Base-by-base conservation (phyloP, 1,139 yeast species). In the Wickerhamomyces sp. region DNA sequence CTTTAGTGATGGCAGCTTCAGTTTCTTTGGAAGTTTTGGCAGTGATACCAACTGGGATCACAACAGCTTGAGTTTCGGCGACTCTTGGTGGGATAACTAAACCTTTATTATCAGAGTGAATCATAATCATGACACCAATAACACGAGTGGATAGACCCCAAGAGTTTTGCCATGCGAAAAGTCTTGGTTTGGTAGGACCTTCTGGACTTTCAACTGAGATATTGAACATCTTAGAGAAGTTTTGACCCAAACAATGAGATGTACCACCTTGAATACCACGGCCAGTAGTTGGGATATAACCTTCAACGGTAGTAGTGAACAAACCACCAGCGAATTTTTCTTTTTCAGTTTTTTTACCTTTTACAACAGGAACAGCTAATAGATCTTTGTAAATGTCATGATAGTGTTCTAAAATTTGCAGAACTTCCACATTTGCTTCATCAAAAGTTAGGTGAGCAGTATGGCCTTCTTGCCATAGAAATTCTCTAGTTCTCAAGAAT, bases 211-310 rank as follows among this genome's bases (percentile, higher is more conserved):
- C 98, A 35, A 94, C 98, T 31, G 84, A 71, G 52, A 94, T 87
- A 69, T 88, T 85, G 70, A 94, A 94, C 98, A 94, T 94, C 70
- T 89, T 90, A 53, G 97, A 90, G 72, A 94, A 94, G 76, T 94
- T 94, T 65, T 89, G 95, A 51, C 99, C 99, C 62, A 94, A 74
- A 63, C 90, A 94, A 69, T 94, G 99, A 33, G 97, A 89, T 31
- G 99, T 94, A 49, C 89, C 99, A 67, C 97, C 98, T 71, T 94
- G 99, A 56, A 94, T 92, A 74, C 97, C 98, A 74, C 99, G 87
- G 59, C 99, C 99, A 45, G 97, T 92, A 46, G 96, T 87, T 54
- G 97, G 95, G 58, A 94, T 88, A 64, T 85, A 94, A 52, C 97
- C 98, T 69, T 94, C 99, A 50, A 82, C 83, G 35, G 98, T 90